Evolutionary conservation across 805 yeast genomes (phyloP).

Genomic region (Saccharomyces jurei): DNA sequence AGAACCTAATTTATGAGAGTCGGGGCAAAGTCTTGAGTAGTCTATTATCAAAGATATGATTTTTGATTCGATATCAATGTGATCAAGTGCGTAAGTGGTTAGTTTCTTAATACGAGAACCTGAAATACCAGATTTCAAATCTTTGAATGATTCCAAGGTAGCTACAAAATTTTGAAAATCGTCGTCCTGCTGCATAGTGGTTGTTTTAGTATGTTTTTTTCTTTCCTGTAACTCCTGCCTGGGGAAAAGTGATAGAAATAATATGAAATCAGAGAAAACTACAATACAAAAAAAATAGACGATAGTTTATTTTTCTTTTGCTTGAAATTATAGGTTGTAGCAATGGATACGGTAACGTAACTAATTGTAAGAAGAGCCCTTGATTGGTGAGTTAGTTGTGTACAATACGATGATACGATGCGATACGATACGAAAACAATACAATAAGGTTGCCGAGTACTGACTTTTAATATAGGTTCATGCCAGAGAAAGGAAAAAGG

Average conservation of each 20-base stretch:
- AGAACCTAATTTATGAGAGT: constrained; percentile 81
- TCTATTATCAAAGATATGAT: constrained; percentile 22
- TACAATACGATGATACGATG: not conserved
- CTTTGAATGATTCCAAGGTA: constrained; percentile 36
- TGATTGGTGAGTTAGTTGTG: not conserved
- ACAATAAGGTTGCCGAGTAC: not conserved
- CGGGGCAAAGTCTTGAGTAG: constrained; percentile 62
- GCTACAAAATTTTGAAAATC: constrained; percentile 33
- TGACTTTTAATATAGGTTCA: not conserved
- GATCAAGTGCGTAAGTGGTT: constrained; percentile 66
- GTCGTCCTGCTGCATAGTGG: constrained; percentile 12
- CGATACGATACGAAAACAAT: not conserved
- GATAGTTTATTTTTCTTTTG: not conserved
- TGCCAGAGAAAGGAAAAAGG: too few species aligned
- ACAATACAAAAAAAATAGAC: not conserved
- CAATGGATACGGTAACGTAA: not conserved
- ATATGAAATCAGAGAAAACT: not conserved
- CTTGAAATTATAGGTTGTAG: not conserved
- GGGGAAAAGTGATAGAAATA: not conserved
- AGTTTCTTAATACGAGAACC: constrained; percentile 88
- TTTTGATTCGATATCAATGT: constrained; percentile 39
- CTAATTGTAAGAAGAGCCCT: not conserved
- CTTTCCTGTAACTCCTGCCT: not conserved
- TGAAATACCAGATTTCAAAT: constrained; percentile 80
- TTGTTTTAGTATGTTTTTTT: not conserved